These are phyloP conservation scores for Aspergillus hancockii DNA, from an alignment of 495 filamentous ascomycete genomes.

Conservation along the genomic window DNA sequence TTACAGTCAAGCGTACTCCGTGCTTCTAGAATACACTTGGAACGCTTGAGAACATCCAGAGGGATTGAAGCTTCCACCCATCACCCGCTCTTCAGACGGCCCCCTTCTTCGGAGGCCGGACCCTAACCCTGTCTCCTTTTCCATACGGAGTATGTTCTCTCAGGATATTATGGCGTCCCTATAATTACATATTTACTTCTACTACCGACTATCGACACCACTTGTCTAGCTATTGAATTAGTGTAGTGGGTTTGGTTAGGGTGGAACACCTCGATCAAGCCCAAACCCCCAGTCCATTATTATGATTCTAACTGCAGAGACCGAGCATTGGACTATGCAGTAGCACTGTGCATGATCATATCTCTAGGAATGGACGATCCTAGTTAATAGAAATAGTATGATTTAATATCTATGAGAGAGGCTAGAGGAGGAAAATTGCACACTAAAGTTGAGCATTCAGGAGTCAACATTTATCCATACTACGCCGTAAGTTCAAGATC, in stretches of 20 bases:
- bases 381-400: constrained; percentile 1
- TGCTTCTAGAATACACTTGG: constrained; percentile 36
- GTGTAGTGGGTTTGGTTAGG: constrained; percentile 4
- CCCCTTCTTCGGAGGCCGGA: not conserved
- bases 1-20: constrained; percentile 2
- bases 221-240: constrained; percentile 19
- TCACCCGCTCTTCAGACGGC: constrained; percentile 6
- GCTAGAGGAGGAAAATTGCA: not conserved
- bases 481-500: no score
- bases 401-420: not conserved
- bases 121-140: not conserved
- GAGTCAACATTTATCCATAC: not conserved
- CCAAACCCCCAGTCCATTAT: not conserved
- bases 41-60: constrained; percentile 19
- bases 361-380: not conserved
- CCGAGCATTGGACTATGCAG: not conserved
- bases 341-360: not conserved
- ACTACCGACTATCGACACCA: constrained; percentile 19
- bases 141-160: constrained; percentile 1
- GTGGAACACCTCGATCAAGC: constrained; percentile 6
- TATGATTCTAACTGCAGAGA: not conserved
- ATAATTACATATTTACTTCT: not conserved
- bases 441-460: not conserved
- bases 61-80: constrained; percentile 25
- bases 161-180: not conserved